These are phyloP conservation scores for Clarkia xantiana DNA, from an alignment of 345 rosid species.

Conservation along the genomic window DNA sequence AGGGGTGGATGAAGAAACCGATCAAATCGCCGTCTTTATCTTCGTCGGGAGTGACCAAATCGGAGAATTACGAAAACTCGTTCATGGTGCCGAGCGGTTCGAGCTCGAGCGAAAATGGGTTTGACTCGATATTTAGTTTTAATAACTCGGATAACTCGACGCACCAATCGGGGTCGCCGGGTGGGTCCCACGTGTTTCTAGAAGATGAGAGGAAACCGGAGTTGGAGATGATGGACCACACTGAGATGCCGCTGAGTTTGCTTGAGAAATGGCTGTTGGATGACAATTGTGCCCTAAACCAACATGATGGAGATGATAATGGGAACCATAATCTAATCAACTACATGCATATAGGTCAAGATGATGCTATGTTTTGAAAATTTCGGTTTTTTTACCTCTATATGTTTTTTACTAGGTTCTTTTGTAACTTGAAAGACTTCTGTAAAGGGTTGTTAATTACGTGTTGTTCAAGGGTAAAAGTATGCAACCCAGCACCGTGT, in stretches of 20 bases:
- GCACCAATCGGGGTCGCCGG: slow-evolving; percentile 3
- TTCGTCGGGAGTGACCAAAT: slow-evolving; percentile 3
- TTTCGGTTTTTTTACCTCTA: too few relatives aligned
- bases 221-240: slow-evolving; percentile 1
- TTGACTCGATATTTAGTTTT: slow-evolving; percentile 8
- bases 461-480: too few relatives aligned
- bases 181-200: slow-evolving; percentile 3
- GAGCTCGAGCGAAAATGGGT: slow-evolving; percentile 8
- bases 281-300: slow-evolving; percentile 4
- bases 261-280: slow-evolving; percentile 19
- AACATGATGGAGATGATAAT: slow-evolving; percentile 4
- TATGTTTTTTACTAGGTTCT: too few relatives aligned
- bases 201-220: slow-evolving; percentile 11
- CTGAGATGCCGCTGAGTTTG: slow-evolving; percentile 8
- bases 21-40: not conserved
- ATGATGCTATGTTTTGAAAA: slow-evolving; percentile 6
- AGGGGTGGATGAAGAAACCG: slow-evolving; percentile 16
- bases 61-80: slow-evolving; percentile 5
- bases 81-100: slow-evolving; percentile 7
- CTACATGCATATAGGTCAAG: slow-evolving; percentile 3
- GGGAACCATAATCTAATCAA: not conserved
- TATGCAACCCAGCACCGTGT: too few relatives aligned
- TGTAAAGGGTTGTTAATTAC: not conserved
- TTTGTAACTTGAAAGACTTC: not conserved
- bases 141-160: slow-evolving; percentile 5